These are phyloP conservation scores for Camelina laxa DNA, from an alignment of 345 rosid genomes.

Conservation along the genomic window DNA sequence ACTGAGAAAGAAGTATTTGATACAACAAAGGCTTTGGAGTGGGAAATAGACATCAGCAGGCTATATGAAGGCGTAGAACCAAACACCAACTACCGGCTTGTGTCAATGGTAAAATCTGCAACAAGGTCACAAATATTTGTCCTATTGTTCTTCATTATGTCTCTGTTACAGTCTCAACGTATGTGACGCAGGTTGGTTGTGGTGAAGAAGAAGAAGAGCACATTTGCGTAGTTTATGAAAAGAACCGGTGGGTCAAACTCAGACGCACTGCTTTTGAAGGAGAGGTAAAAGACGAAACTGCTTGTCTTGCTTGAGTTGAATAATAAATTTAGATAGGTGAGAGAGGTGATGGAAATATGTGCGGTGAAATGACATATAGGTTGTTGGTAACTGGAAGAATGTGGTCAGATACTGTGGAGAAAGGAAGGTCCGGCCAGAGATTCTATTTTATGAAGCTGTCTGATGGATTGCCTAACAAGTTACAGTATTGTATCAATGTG, in stretches of 20 bases:
- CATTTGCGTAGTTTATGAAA: slow-evolving; percentile 22
- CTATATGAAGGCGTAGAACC: background rate
- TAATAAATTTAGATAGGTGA: background rate
- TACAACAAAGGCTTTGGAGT: slow-evolving; percentile 26
- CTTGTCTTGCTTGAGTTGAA: background rate
- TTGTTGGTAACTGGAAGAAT: slow-evolving; percentile 26
- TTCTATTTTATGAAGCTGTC: slow-evolving; percentile 28
- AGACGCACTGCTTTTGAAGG: background rate
- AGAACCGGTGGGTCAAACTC: slow-evolving; percentile 20
- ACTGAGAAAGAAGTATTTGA: slow-evolving; percentile 15
- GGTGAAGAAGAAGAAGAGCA: slow-evolving; percentile 23
- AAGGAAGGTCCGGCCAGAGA: slow-evolving; percentile 31
- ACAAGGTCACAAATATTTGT: background rate
- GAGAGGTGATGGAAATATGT: background rate
- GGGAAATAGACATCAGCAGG: slow-evolving; percentile 30
- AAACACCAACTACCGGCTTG: slow-evolving; percentile 23
- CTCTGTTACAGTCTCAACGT: background rate
- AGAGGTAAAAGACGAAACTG: slow-evolving; percentile 26
- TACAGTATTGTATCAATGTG: background rate
- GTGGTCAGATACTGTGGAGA: slow-evolving; percentile 27
- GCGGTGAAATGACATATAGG: slow-evolving; percentile 26
- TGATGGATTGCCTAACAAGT: background rate
- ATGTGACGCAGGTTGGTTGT: slow-evolving; percentile 34
- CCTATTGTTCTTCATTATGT: background rate
- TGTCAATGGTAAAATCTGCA: slow-evolving; percentile 23